A percentile compares a stretch with the other conserved stretches of the same genome.
phyloP scores from a whole-genome alignment of 352 stramenopile genomes.

The Globisporangium spiculum region DNA sequence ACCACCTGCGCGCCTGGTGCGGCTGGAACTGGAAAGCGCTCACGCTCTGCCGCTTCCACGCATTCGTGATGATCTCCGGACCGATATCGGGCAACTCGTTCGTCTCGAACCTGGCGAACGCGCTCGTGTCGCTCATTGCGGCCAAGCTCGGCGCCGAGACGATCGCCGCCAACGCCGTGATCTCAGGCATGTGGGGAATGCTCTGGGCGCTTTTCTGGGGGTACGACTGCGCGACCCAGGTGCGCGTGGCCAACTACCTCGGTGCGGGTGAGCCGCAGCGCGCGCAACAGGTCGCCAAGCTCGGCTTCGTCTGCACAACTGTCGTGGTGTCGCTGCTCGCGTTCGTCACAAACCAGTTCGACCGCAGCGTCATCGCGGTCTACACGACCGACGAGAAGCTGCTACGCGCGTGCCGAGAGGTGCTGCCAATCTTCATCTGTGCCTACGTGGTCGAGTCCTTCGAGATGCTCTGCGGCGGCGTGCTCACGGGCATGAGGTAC shows the following conservation, averaged over 20 bases:
- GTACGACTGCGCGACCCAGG: constrained; percentile 75
- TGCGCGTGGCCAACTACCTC: constrained; percentile 76
- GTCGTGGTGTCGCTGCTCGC: constrained; percentile 47
- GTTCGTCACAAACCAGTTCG: constrained; percentile 41
- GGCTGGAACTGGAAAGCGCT: constrained; percentile 53
- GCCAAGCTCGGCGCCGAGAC: constrained; percentile 52
- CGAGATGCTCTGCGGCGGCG: constrained; percentile 53
- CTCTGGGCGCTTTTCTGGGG: constrained; percentile 81
- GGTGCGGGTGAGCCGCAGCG: constrained; percentile 48
- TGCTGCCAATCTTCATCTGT: constrained; percentile 59
- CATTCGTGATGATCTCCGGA: constrained; percentile 51
- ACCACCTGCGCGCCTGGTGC: constrained; percentile 54
- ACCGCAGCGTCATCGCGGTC: constrained; percentile 45
- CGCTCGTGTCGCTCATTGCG: constrained; percentile 63
- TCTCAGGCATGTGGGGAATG: constrained; percentile 63
- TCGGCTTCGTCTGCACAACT: constrained; percentile 58
- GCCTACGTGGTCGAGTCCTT: constrained; percentile 63
- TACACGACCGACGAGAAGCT: constrained; percentile 60
- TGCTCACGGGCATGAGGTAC: constrained; percentile 71
- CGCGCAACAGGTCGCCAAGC: constrained; percentile 44
- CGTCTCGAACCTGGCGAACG: constrained; percentile 67
- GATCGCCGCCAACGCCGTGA: constrained; percentile 69
- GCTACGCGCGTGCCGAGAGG: constrained; percentile 38
- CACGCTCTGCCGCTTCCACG: constrained; percentile 35
- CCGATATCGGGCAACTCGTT: constrained; percentile 74